These are phyloP conservation scores for Silene latifolia DNA, from an alignment of 148 eudicot species.

Conservation along the genomic window DNA sequence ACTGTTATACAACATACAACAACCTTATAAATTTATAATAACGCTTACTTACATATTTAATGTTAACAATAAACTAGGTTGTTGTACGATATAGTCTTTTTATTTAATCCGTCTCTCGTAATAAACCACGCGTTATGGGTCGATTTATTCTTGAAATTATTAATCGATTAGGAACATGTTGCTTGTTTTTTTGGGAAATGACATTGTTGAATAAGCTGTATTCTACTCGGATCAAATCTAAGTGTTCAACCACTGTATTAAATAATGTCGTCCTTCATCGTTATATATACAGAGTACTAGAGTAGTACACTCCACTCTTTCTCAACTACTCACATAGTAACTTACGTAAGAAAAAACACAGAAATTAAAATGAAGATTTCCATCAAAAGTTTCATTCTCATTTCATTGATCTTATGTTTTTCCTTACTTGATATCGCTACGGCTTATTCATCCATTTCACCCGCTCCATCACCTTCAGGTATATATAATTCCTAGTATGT, in stretches of 20 bases:
- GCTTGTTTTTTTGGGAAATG: background rate
- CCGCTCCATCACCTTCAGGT: slow-evolving; percentile 19
- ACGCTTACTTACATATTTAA: no score
- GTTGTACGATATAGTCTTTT: no score
- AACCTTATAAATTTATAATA: no score
- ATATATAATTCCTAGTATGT: background rate
- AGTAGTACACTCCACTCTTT: background rate
- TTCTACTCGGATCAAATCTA: background rate
- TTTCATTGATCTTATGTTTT: slow-evolving; percentile 1
- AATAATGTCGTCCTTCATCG: background rate
- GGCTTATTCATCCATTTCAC: background rate
- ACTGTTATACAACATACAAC: no score
- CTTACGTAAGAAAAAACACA: background rate
- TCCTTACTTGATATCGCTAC: background rate
- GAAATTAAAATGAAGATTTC: slow-evolving; percentile 2
- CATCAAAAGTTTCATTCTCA: background rate
- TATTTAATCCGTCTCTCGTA: no score
- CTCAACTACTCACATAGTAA: background rate
- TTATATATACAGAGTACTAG: background rate
- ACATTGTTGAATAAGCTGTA: background rate
- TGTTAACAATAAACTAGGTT: no score
- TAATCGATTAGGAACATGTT: slow-evolving; percentile 2
- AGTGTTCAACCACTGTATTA: background rate
- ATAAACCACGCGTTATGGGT: no score
- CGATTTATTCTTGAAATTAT: background rate